phyloP scores from a whole-genome alignment of 768 basidiomycete genomes.

The Trametes maxima region DNA sequence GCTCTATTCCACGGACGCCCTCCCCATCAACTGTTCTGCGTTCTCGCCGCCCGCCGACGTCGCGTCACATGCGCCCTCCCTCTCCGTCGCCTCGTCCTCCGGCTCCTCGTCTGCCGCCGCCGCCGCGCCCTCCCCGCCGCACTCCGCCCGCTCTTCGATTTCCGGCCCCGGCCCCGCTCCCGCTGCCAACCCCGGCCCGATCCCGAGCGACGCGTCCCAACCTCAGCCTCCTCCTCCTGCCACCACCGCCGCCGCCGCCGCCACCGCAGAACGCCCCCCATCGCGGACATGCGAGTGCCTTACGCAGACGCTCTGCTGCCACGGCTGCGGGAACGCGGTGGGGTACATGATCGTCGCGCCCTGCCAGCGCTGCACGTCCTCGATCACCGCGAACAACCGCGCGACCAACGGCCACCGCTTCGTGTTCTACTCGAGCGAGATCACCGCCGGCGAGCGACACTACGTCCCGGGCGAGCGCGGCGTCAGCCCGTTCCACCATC shows the following conservation, averaged over 20 bases:
- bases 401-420: conserved; percentile 85
- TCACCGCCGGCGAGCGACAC: conserved; percentile 61
- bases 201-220: not conserved
- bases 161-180: not conserved
- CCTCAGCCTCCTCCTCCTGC: conserved; percentile 29
- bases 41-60: conserved; percentile 46
- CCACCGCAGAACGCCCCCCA: conserved; percentile 30
- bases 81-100: conserved; percentile 17
- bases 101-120: conserved; percentile 30
- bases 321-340: conserved; percentile 71
- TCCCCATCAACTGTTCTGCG: conserved; percentile 76
- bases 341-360: conserved; percentile 85
- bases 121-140: not conserved
- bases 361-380: conserved; percentile 76
- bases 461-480: conserved; percentile 68
- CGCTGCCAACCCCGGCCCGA: not conserved
- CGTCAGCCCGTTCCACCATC: conserved; percentile 41
- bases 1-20: conserved; percentile 81
- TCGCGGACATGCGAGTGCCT: conserved; percentile 82
- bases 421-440: conserved; percentile 80
- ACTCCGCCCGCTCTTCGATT: not conserved
- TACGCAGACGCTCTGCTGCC: conserved; percentile 80
- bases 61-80: conserved; percentile 9
- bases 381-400: conserved; percentile 65
- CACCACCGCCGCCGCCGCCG: conserved; percentile 22